Conservation (phyloP, 805 yeast species). For the Priceomyces melissophilus region DNA sequence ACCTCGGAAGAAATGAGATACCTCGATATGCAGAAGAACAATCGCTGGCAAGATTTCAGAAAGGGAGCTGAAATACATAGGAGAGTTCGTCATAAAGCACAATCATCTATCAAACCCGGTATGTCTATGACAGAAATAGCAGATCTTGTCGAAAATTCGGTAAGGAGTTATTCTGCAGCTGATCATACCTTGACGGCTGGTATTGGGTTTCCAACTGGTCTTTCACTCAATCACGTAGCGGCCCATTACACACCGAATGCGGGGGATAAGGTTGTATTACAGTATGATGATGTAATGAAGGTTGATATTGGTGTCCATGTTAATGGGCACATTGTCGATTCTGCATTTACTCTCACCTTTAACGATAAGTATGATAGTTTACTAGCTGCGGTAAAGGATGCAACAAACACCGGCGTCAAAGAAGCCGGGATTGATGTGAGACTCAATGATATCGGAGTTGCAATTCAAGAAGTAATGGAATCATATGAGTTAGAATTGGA, state of each 20-base stretch:
- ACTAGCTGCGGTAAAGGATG: conserved; percentile 81
- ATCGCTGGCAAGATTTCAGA: conserved; percentile 82
- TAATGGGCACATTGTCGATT: conserved; percentile 89
- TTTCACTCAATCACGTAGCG: conserved; percentile 88
- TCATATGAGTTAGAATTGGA: conserved; percentile 88
- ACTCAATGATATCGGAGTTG: conserved; percentile 91
- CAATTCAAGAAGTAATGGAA: conserved; percentile 96
- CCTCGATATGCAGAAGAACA: conserved; percentile 58
- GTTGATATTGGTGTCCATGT: conserved; percentile 97
- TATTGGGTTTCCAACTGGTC: conserved; percentile 97
- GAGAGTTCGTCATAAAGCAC: conserved; percentile 79
- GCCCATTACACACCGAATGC: conserved; percentile 98
- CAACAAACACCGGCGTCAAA: conserved; percentile 88
- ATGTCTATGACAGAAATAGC: conserved; percentile 90
- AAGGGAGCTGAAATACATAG: conserved; percentile 96
- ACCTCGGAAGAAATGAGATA: conserved; percentile 86
- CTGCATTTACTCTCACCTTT: conserved; percentile 91
- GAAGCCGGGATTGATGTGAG: conserved; percentile 97
- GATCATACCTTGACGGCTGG: conserved; percentile 70
- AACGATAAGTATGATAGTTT: conserved; percentile 78
- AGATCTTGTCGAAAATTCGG: conserved; percentile 80
- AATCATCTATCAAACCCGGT: conserved; percentile 76
- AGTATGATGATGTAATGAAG: conserved; percentile 90
- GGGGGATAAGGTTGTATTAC: conserved; percentile 79
- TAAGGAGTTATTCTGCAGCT: conserved; percentile 68